A percentile compares a stretch with the other conserved stretches of the same genome.
Evolutionary conservation across 305 asterid genomes (phyloP).

Genomic region (Euphrasia arctica): DNA sequence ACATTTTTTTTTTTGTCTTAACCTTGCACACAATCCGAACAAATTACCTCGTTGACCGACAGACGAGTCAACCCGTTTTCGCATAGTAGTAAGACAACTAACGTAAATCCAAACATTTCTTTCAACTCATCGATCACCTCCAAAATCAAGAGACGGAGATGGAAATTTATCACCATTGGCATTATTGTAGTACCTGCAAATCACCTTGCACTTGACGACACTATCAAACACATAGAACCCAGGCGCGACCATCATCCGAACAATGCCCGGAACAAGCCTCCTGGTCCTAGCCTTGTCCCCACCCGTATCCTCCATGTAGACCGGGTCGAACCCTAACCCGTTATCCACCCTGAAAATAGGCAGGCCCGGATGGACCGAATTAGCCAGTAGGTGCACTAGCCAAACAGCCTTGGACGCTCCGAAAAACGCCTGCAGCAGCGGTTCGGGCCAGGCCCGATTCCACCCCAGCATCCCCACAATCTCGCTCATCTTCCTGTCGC

Average conservation of each 20-base stretch:
- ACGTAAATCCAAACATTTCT: not conserved
- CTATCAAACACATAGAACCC: conserved; percentile 87
- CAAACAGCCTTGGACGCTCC: conserved; percentile 83
- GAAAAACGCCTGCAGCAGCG: conserved; percentile 78
- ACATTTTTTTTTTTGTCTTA: not conserved
- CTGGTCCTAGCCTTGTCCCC: conserved; percentile 59
- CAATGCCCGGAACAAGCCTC: conserved; percentile 57
- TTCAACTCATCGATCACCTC: not conserved
- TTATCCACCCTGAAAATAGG: conserved; percentile 83
- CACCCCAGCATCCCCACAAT: conserved; percentile 85
- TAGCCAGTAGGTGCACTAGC: conserved; percentile 87
- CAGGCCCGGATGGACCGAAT: conserved; percentile 72
- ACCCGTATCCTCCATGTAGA: conserved; percentile 95
- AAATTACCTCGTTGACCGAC: not conserved
- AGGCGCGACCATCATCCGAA: conserved; percentile 89
- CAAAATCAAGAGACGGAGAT: conserved; percentile 28
- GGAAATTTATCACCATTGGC: conserved; percentile 19
- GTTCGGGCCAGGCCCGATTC: conserved; percentile 95
- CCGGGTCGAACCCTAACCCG: conserved; percentile 59
- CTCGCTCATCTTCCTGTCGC: conserved; percentile 92
- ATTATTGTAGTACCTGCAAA: conserved; percentile 56
- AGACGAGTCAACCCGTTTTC: not conserved
- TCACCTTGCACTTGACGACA: conserved; percentile 92
- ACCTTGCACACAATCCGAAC: not conserved
- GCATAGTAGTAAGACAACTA: not conserved